Evolutionary conservation across 768 basidiomycete species (phyloP).

Genomic region (Stropharia rugosoannulata): DNA sequence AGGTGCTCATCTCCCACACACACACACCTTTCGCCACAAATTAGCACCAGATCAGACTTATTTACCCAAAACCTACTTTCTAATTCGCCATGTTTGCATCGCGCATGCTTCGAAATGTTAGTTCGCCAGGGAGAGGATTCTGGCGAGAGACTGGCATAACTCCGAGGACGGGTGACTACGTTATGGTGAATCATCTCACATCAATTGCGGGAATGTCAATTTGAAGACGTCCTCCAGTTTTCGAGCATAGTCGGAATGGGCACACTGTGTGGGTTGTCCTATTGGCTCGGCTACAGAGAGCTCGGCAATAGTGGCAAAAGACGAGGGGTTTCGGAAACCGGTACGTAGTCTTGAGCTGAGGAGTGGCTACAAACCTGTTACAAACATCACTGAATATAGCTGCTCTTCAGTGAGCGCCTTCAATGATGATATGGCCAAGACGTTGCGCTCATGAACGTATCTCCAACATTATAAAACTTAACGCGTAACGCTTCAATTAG

Average conservation of each 20-base stretch:
- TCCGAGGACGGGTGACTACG: constrained; percentile 11
- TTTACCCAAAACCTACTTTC: background rate
- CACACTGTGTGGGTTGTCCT: background rate
- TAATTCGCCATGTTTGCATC: constrained; percentile 20
- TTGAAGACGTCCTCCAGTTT: background rate
- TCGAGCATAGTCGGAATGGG: background rate
- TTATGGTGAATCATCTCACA: constrained; percentile 14
- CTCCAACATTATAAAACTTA: too few relatives aligned
- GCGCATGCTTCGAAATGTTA: constrained; percentile 21
- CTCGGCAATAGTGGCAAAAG: background rate
- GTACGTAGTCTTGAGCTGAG: background rate
- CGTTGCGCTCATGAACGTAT: too few relatives aligned
- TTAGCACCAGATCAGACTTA: background rate
- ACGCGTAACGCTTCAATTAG: too few relatives aligned
- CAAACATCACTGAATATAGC: background rate
- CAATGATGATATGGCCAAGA: background rate
- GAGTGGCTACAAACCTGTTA: background rate
- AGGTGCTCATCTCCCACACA: background rate
- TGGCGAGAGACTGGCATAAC: constrained; percentile 14
- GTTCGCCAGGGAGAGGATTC: constrained; percentile 19
- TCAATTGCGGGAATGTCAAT: background rate
- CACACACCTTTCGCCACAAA: background rate
- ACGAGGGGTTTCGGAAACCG: background rate
- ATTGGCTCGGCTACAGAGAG: background rate
- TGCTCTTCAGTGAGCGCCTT: background rate